Evolutionary conservation across 331 rosid genomes (phyloP).

Genomic region (Malus hybrid): DNA sequence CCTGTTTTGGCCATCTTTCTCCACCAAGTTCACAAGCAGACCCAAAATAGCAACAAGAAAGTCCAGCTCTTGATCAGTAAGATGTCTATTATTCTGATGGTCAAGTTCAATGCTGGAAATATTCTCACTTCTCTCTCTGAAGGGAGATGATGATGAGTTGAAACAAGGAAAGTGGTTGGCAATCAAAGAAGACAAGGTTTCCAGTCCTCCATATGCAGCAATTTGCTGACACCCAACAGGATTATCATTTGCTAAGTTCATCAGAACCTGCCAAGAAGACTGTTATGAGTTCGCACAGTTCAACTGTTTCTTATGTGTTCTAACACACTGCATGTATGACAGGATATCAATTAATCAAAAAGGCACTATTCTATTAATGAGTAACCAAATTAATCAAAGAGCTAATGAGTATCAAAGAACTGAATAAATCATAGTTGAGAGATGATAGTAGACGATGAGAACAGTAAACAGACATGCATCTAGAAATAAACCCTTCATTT

Average conservation of each 20-base stretch:
- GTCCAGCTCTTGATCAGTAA: conserved; percentile 80
- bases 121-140: conserved; percentile 32
- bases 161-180: conserved; percentile 86
- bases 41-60: conserved; percentile 98
- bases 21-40: conserved; percentile 90
- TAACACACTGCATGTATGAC: background rate
- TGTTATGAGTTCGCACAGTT: background rate
- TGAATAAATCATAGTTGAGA: background rate
- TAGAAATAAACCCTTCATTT: background rate
- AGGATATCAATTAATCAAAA: background rate
- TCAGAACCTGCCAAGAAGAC: conserved; percentile 68
- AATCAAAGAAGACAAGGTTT: conserved; percentile 78
- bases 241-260: conserved; percentile 96
- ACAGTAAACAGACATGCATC: background rate
- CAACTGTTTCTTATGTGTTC: background rate
- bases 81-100: conserved; percentile 43
- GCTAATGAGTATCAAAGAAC: background rate
- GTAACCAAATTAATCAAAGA: background rate
- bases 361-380: background rate
- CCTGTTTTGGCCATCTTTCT: conserved; percentile 92
- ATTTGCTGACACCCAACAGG: conserved; percentile 88
- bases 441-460: background rate
- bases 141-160: conserved; percentile 44
- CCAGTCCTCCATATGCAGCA: conserved; percentile 81
- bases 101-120: conserved; percentile 25